Evolutionary conservation across 2,329 filamentous ascomycete genomes (phyloP), one percentile per base, ranked within the genome.

Genomic region (Lecanicillium sp.): DNA sequence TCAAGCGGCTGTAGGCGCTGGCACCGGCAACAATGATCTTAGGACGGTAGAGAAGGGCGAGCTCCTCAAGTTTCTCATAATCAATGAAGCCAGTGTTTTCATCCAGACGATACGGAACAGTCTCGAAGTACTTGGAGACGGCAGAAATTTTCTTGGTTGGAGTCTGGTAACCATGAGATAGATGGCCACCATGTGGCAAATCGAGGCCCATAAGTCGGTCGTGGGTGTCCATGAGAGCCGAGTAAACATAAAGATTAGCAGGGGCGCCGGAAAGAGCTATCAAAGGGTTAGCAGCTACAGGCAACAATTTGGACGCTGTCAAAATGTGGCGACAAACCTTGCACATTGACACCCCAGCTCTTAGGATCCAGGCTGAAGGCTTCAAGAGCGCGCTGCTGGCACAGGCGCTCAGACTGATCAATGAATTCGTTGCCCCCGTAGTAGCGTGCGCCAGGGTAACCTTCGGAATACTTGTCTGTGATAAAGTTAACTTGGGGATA

Each of bases 71-170:
- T 58, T 83, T 83, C 56, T 86, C 81, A 64, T 98, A 98, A 70
- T 98, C 89, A 56, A 98, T 98, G 51, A 90, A 72, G 43, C 92
- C 92, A 5, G 90, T 96, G 46, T 80, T 73, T 57, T 94, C 85
- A 67, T 95, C 79, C 39, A 96, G 75, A 43, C 87, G 82, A 71
- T 98, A 98, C 5, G 92, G 92, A 46, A 98, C 70, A 27, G 92
- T 98, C 70, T 98, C 92, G 60, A 98, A 98, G 70, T 98, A 98
- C 59, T 94, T 96, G 42, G 90, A 96, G 49, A 98, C 81, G 54
- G 89, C 88, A n/a, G 90, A 96, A 60, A 98, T 96, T 75, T 89
- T 90, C 64, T 83, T 87, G 38, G 82, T 82, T 3, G 92, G 87
- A 15, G 86, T 96, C 66, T 98, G 92, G 66, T 98, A 98, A 46